Conservation (phyloP, 1,139 yeast species). For the Taphrina pruni region DNA sequence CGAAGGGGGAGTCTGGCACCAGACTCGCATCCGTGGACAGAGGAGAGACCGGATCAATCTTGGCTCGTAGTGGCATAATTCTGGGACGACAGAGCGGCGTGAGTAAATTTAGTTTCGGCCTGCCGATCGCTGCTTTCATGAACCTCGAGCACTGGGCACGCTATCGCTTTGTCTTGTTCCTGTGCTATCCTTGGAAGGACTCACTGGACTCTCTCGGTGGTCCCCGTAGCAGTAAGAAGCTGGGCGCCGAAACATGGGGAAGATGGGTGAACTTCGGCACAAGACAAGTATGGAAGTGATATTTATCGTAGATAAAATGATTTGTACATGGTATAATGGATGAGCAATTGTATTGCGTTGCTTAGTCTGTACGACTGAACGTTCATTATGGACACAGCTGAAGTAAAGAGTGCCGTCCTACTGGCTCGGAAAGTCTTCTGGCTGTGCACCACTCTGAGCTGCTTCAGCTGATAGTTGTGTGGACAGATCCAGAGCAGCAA, state of each 20-base stretch:
- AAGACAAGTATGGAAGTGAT: background rate
- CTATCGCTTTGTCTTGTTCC: too few relatives aligned
- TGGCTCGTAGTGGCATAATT: slow-evolving; percentile 51
- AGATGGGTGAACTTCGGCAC: background rate
- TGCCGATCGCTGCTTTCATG: background rate
- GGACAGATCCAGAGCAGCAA: slow-evolving; percentile 6
- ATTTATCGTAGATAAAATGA: too few relatives aligned
- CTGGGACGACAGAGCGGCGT: background rate
- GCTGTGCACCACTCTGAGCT: background rate
- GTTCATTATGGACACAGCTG: background rate
- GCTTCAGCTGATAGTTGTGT: slow-evolving; percentile 4
- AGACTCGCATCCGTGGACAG: slow-evolving; percentile 10
- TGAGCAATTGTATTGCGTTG: too few relatives aligned
- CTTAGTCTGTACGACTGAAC: too few relatives aligned
- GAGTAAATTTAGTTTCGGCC: background rate
- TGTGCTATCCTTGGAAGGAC: too few relatives aligned
- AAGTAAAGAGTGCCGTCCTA: background rate
- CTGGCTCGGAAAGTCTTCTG: background rate
- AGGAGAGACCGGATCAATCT: slow-evolving; percentile 46
- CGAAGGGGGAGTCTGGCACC: slow-evolving; percentile 10
- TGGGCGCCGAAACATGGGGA: background rate
- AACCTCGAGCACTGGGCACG: background rate
- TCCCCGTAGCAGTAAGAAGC: background rate
- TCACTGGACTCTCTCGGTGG: background rate
- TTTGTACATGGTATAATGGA: too few relatives aligned